Evolutionary conservation across 139 green algal genomes (phyloP), one percentile per base, ranked within the genome.

Genomic region (Chlorella sp.): DNA sequence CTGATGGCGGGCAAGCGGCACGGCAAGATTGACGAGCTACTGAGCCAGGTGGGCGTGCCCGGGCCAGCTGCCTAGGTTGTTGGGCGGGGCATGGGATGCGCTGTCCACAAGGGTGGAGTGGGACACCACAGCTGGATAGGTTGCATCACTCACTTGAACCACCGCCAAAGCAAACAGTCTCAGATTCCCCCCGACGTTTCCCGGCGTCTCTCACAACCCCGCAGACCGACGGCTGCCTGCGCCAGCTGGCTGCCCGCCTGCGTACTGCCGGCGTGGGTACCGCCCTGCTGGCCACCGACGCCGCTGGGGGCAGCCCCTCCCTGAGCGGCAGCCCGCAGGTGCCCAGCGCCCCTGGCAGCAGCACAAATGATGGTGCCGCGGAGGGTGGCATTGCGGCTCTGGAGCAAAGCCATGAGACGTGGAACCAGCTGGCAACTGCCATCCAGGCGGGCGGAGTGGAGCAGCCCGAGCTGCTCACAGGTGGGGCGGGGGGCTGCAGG

Each of bases 191-290:
- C n/a, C n/a, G n/a, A n/a, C n/a, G n/a, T n/a, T n/a, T n/a, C n/a
- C n/a, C n/a, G n/a, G n/a, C n/a, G n/a, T n/a, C n/a, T n/a, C n/a
- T n/a, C n/a, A n/a, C n/a, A n/a, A n/a, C n/a, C n/a, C 16, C 44
- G 60, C 81, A 92, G 76, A 94, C 91, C 20, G 87, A 92, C 81
- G 72, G n/a, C 51, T 97, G 94, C 91, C 85, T 97, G 68, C 73
- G 85, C 16, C 54, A 86, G 46, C 88, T 94, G 34, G 65, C 75
- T 0, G 46, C 44, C 1, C 86, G 86, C 16, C 77, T 92, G 64
- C 43, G 22, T 41, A 46, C 78, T 36, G 36, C 85, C 22, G 70
- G 43, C 56, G 28, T 40, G 11, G 44, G 40, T 72, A 30, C 11
- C 1, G 34, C 16, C 16, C 54, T 79, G 72, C 43, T 73, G 13